Conservation (phyloP, 257 asterid genomes). For the Nicotiana benthamiana region DNA sequence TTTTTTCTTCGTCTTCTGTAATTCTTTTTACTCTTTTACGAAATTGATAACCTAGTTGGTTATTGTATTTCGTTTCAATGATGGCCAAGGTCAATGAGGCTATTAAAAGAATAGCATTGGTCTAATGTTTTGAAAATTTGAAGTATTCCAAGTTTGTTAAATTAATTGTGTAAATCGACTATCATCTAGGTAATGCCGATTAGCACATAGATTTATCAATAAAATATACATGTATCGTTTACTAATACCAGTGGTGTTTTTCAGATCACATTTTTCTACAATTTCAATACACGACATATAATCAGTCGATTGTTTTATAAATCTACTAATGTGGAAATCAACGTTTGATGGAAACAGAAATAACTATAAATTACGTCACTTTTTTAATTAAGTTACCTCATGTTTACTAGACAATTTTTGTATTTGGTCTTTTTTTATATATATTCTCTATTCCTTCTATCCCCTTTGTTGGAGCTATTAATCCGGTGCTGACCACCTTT, state of each 20-base stretch:
- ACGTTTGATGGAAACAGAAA: not conserved
- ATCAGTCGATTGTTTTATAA: not conserved
- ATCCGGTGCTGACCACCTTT: too few relatives aligned
- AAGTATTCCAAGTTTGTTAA: not conserved
- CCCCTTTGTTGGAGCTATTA: too few relatives aligned
- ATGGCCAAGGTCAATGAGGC: not conserved
- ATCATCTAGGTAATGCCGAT: not conserved
- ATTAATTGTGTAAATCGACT: not conserved
- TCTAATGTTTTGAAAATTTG: not conserved
- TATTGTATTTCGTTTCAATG: not conserved
- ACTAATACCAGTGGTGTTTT: not conserved
- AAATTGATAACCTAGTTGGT: not conserved
- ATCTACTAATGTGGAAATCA: not conserved
- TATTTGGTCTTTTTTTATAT: too few relatives aligned
- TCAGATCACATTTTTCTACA: constrained; percentile 12
- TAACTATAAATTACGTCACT: not conserved
- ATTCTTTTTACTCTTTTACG: not conserved
- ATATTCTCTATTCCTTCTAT: too few relatives aligned
- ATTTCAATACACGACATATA: constrained; percentile 5
- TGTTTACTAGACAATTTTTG: too few relatives aligned
- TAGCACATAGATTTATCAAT: not conserved
- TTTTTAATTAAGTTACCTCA: too few relatives aligned
- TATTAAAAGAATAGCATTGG: not conserved
- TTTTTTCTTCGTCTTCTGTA: not conserved
- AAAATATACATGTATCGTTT: not conserved